Evolutionary conservation across 257 asterid species (phyloP).

Genomic region (Rauvolfia tetraphylla): DNA sequence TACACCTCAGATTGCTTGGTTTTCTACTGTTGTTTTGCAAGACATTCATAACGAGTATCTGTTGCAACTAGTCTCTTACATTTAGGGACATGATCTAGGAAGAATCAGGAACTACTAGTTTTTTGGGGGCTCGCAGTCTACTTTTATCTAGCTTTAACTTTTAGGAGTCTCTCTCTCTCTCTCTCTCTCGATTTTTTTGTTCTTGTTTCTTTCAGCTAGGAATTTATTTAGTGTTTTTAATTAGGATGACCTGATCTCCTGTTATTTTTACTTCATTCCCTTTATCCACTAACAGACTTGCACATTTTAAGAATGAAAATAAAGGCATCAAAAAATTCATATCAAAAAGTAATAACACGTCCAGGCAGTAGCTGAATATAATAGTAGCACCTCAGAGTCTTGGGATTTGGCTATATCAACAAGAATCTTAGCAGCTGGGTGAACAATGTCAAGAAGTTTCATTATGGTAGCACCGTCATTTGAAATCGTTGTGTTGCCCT

Average conservation of each 20-base stretch:
- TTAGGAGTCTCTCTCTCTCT: too few relatives aligned
- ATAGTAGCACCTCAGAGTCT: conserved; percentile 78
- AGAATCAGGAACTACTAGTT: neutral
- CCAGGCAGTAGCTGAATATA: neutral
- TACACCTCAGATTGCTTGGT: neutral
- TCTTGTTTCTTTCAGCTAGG: neutral
- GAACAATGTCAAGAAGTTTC: conserved; percentile 97
- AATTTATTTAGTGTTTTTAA: neutral
- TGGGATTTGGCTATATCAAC: conserved; percentile 98
- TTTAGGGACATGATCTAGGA: neutral
- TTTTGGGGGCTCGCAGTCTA: neutral
- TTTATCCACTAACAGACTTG: neutral
- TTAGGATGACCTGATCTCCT: neutral
- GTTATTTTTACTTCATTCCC: neutral
- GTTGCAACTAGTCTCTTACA: neutral
- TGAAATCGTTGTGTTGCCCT: conserved; percentile 94
- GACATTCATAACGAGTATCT: neutral
- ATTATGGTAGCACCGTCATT: conserved; percentile 99
- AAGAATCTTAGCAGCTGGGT: conserved; percentile 97
- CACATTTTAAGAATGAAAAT: neutral
- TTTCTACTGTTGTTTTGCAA: neutral
- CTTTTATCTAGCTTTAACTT: neutral
- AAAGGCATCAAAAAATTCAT: neutral
- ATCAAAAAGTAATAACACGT: neutral
- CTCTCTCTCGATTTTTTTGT: neutral